These are phyloP conservation scores for Pluteus cervinus DNA, from an alignment of 768 basidiomycete genomes.

Conservation along the genomic window DNA sequence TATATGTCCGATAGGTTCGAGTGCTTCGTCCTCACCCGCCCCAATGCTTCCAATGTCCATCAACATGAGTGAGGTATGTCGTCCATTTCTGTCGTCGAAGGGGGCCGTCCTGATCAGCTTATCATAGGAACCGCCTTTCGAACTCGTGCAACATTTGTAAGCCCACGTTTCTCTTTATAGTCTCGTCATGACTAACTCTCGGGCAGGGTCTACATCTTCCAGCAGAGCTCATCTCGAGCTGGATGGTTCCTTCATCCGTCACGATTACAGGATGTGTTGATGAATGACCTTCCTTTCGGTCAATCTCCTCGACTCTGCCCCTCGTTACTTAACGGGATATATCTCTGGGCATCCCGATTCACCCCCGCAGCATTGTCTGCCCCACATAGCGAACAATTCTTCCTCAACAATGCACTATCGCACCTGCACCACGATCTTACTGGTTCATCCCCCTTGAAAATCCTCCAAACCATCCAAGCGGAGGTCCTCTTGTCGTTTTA, in stretches of 20 bases:
- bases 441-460: slow-evolving; percentile 30
- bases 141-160: slow-evolving; percentile 11
- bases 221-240: slow-evolving; percentile 35
- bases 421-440: slow-evolving; percentile 30
- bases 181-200: slow-evolving; percentile 15
- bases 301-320: slow-evolving; percentile 27
- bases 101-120: too few relatives aligned
- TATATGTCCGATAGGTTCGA: too few relatives aligned
- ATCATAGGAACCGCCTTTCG: too few relatives aligned
- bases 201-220: slow-evolving; percentile 24
- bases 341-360: slow-evolving; percentile 30
- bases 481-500: slow-evolving; percentile 50
- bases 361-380: slow-evolving; percentile 14
- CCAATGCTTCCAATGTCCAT: too few relatives aligned
- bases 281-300: slow-evolving; percentile 21
- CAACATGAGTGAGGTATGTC: too few relatives aligned
- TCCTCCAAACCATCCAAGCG: slow-evolving; percentile 39
- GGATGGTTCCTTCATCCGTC: slow-evolving; percentile 47
- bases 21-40: too few relatives aligned
- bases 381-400: slow-evolving; percentile 23
- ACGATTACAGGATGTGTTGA: slow-evolving; percentile 31
- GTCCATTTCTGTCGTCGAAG: too few relatives aligned
- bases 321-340: slow-evolving; percentile 30
- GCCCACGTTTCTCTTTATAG: slow-evolving; percentile 1
- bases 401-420: slow-evolving; percentile 34